Evolutionary conservation across 345 rosid genomes (phyloP).

Genomic region (Eucalyptus tenuipes): DNA sequence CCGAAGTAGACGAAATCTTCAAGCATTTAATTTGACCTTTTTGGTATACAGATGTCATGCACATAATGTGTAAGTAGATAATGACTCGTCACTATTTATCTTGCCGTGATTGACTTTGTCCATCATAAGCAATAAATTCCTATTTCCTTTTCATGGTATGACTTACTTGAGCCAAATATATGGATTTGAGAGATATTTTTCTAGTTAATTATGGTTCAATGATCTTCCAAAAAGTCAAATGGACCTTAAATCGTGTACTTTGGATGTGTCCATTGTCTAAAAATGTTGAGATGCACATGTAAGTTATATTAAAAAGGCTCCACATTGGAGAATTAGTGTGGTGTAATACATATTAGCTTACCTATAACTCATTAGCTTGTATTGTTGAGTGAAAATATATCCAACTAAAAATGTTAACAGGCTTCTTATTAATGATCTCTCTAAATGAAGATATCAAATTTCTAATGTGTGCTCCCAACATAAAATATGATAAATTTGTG

Average conservation of each 20-base stretch:
- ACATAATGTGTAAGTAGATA: background rate
- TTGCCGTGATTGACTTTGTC: background rate
- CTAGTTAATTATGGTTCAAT: background rate
- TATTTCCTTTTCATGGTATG: background rate
- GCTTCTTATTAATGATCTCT: background rate
- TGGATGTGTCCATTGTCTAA: background rate
- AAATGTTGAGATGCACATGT: background rate
- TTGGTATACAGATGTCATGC: fast-evolving
- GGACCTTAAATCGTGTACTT: background rate
- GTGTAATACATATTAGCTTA: background rate
- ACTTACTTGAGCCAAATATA: background rate
- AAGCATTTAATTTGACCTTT: background rate
- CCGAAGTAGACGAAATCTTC: background rate
- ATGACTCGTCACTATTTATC: background rate
- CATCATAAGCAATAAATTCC: background rate
- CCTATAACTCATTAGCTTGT: background rate
- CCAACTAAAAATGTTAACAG: background rate
- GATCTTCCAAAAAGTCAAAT: background rate
- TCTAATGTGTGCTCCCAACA: background rate
- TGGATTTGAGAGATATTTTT: background rate
- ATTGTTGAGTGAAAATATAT: background rate
- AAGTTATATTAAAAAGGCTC: background rate
- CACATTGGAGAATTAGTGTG: background rate
- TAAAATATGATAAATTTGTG: background rate
- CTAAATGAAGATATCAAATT: background rate